These are phyloP conservation scores for Nothophoma quercina DNA, from an alignment of 2,329 filamentous ascomycete genomes.

Conservation along the genomic window DNA sequence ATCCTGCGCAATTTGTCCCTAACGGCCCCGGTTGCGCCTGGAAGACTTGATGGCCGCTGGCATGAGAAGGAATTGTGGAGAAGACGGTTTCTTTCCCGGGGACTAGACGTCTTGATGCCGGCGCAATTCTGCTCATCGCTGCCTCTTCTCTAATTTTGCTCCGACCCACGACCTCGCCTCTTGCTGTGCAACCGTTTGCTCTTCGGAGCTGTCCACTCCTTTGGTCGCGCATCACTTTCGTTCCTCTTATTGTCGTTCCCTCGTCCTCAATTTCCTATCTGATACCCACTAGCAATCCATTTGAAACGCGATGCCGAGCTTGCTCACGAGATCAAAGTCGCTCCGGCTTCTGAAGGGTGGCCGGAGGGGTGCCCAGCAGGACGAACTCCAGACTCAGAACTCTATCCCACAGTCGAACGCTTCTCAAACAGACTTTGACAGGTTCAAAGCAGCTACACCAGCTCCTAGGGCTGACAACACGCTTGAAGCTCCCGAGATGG, in stretches of 20 bases:
- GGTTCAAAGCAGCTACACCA: conserved; percentile 42
- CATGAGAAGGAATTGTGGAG: conserved; percentile 37
- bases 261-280: conserved; percentile 32
- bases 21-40: conserved; percentile 33
- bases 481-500: conserved; percentile 41
- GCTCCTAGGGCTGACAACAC: conserved; percentile 33
- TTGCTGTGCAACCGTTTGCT: conserved; percentile 38
- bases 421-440: conserved; percentile 38
- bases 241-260: conserved; percentile 30
- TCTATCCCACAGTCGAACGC: conserved; percentile 34
- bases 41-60: conserved; percentile 39
- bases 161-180: conserved; percentile 28
- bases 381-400: conserved; percentile 24
- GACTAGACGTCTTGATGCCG: conserved; percentile 28
- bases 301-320: conserved; percentile 51
- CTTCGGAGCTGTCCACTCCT: conserved; percentile 52
- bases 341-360: conserved; percentile 45
- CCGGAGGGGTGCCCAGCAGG: conserved; percentile 42
- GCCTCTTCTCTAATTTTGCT: conserved; percentile 29
- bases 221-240: conserved; percentile 29
- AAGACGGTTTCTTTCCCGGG: conserved; percentile 34
- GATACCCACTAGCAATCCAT: conserved; percentile 42
- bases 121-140: conserved; percentile 29
- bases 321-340: conserved; percentile 49
- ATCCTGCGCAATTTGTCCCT: conserved; percentile 48